Base-by-base conservation (phyloP, 1,139 yeast genomes). In the Blastobotrys serpentis region DNA sequence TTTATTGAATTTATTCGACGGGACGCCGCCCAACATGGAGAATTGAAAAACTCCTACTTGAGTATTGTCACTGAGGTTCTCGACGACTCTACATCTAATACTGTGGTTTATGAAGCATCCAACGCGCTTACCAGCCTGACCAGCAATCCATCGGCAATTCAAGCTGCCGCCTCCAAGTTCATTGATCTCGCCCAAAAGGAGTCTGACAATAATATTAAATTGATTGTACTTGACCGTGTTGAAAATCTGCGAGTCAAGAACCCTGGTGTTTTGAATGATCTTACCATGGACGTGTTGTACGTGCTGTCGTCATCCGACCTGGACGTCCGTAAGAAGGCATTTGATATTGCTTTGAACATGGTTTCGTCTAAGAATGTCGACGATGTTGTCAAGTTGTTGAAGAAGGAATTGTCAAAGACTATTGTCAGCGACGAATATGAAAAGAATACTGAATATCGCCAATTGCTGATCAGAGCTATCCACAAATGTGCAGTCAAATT, bases 31-130 rank as follows among this genome's bases (percentile, higher is more conserved):
- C 69, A 72, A 45, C 76, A 83, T 48, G 78, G 90, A 1, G 77
- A 80, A 22, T 77, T 88, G 61, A 84, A 79, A 65, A 72, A 77
- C 46, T 84, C 83, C 62, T 92, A 90, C 65, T 73, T 89, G 47
- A 80, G 81, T 57, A 75, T 90, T 56, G 74, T 92, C 43, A 73
- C 82, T 26, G 94, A 86, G 53, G 72, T 92, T 55, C 74, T 92
- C 53, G 90, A 86, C 54, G 76, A 82, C 38, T 71, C 84, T 2
- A 6, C 37, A 4, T 79, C 84, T 30, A 82, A 84, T 64, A 84
- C 90, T 39, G 97, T 92, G 44, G 79, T 83, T 47, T 90, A 87
- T 64, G 98, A 92, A 70, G 95, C 97, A 29, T 95, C 98, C 22
- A 80, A 84, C 49, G 84, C 97, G 4, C 76, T 94, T 60, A 81